Conservation (phyloP, 2,329 filamentous ascomycete genomes). For the Fonsecaea multimorphosa region DNA sequence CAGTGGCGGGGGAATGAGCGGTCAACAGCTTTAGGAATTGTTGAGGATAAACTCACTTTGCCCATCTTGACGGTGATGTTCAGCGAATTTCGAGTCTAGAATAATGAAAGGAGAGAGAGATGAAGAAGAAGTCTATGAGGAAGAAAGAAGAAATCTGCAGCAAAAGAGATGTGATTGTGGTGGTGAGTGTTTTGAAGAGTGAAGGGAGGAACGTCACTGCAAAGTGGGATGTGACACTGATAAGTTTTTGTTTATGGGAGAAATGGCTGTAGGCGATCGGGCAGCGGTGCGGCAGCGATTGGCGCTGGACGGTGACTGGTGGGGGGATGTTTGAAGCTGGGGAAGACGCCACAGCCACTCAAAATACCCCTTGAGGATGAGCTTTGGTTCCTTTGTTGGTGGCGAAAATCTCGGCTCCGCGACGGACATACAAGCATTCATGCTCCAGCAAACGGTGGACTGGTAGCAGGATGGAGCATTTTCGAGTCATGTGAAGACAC, state of each 20-base stretch:
- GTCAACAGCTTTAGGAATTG: neutral
- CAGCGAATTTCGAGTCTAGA: slow-evolving; percentile 1
- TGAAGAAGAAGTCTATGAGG: slow-evolving; percentile 15
- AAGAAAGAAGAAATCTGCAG: slow-evolving; percentile 11
- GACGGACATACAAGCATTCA: neutral
- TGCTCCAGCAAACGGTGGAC: neutral
- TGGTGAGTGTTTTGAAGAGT: neutral
- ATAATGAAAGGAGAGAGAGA: slow-evolving; percentile 6
- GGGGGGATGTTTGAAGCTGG: slow-evolving; percentile 8
- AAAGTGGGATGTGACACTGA: slow-evolving; percentile 17
- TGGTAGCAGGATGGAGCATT: neutral
- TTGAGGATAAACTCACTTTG: slow-evolving; percentile 22
- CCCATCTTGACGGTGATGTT: slow-evolving; percentile 30
- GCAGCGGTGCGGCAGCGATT: slow-evolving; percentile 13
- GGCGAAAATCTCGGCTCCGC: neutral
- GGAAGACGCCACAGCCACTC: slow-evolving; percentile 12
- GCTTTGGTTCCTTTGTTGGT: too few relatives aligned
- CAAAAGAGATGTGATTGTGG: neutral
- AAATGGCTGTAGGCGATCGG: slow-evolving; percentile 6
- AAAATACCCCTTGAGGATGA: neutral
- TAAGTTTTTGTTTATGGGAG: slow-evolving; percentile 20
- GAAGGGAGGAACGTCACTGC: slow-evolving; percentile 7
- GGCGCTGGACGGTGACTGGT: neutral
- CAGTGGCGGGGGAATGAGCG: slow-evolving; percentile 24
- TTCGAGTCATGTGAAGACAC: slow-evolving; percentile 2